phyloP scores from a whole-genome alignment of 805 yeast genomes.

The Saccharomycopsis sp. region DNA sequence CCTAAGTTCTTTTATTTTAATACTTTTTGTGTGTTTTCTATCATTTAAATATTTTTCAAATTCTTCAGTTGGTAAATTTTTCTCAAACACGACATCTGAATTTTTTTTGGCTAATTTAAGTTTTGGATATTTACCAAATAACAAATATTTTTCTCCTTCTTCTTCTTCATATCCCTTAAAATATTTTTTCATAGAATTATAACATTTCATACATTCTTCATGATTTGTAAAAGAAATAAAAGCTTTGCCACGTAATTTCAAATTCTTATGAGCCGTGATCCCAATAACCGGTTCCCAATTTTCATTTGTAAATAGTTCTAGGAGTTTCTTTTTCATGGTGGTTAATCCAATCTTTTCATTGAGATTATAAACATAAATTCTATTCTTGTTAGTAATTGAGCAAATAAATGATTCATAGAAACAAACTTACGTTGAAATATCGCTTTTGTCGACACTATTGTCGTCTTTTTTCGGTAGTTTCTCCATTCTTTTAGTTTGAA shows the following conservation, averaged over 20 bases:
- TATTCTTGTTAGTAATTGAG: no score
- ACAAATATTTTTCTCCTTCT: conserved; percentile 1
- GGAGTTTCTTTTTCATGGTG: conserved; percentile 36
- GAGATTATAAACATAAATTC: conserved; percentile 52
- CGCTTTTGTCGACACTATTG: no score
- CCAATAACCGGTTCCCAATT: conserved; percentile 31
- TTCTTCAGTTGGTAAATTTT: conserved; percentile 8
- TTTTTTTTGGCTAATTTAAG: conserved; percentile 22
- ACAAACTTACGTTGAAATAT: no score
- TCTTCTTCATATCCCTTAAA: conserved; percentile 20
- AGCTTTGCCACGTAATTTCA: conserved; percentile 76
- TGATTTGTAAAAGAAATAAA: conserved; percentile 46
- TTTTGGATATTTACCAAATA: conserved; percentile 19
- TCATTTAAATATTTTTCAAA: conserved; percentile 18
- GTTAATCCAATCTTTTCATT: conserved; percentile 56
- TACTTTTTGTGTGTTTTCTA: conserved; percentile 18
- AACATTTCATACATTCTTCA: conserved; percentile 19
- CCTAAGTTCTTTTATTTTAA: conserved; percentile 14
- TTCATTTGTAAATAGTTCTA: conserved; percentile 28
- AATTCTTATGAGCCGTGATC: conserved; percentile 46
- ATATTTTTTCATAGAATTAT: conserved; percentile 26
- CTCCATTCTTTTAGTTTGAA: no score
- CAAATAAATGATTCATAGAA: no score
- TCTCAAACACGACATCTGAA: conserved; percentile 20
- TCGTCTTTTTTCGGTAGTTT: no score